Evolutionary conservation across 148 eudicot species (phyloP).

Genomic region (Cornus florida): DNA sequence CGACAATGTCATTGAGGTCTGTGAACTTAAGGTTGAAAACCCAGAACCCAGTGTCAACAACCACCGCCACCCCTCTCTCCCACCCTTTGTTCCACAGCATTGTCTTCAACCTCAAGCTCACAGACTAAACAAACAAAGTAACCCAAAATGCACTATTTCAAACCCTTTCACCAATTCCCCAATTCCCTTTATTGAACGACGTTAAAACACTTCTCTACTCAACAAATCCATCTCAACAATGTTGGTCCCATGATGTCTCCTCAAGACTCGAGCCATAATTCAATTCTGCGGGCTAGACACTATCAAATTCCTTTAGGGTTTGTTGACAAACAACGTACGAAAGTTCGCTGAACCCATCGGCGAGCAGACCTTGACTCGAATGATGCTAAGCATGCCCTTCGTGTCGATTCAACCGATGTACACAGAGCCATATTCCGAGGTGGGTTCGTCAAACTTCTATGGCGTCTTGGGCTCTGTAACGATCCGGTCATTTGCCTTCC

Average conservation of each 20-base stretch:
- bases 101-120: neutral
- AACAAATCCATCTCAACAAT: conserved; percentile 34
- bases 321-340: conserved; percentile 77
- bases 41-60: conserved; percentile 14
- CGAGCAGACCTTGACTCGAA: conserved; percentile 27
- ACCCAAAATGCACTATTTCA: conserved; percentile 26
- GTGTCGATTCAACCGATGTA: conserved; percentile 50
- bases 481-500: too few species aligned
- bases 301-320: conserved; percentile 71
- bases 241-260: conserved; percentile 73
- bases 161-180: conserved; percentile 14
- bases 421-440: neutral
- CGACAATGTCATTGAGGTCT: too few species aligned
- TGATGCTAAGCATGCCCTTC: conserved; percentile 53
- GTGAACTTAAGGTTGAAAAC: neutral
- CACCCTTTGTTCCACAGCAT: neutral
- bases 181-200: conserved; percentile 10
- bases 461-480: too few species aligned
- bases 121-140: neutral
- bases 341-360: conserved; percentile 43
- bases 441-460: too few species aligned
- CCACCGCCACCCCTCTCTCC: neutral
- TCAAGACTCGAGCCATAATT: conserved; percentile 73
- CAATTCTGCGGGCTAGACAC: conserved; percentile 85
- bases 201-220: conserved; percentile 39